These are phyloP conservation scores for Aspergillus cristatus DNA, from an alignment of 495 filamentous ascomycete species.

Conservation along the genomic window DNA sequence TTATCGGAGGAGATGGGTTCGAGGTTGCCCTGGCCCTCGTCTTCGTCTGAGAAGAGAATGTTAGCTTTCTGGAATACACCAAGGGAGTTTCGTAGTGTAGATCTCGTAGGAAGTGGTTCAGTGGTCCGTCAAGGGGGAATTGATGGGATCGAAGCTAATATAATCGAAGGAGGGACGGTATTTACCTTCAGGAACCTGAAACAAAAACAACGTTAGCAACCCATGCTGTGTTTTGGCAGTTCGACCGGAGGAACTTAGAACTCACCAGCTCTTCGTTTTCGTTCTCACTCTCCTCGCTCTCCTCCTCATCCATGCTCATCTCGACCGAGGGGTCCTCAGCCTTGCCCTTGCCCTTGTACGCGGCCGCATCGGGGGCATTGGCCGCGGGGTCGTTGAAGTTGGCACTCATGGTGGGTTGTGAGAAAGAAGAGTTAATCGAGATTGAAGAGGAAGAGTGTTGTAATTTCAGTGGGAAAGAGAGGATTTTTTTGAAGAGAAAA, in stretches of 20 bases:
- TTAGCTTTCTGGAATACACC: slow-evolving; percentile 1
- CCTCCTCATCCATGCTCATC: slow-evolving; percentile 56
- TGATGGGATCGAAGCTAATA: no score
- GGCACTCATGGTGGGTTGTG: slow-evolving; percentile 29
- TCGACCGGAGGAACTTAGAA: not conserved
- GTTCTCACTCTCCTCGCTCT: slow-evolving; percentile 57
- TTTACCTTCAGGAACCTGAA: not conserved
- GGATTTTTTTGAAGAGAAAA: no score
- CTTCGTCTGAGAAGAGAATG: slow-evolving; percentile 33
- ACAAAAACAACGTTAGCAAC: not conserved
- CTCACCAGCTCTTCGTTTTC: slow-evolving; percentile 53
- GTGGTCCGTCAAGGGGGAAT: no score
- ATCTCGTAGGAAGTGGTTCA: no score
- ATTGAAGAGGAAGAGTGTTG: slow-evolving; percentile 2
- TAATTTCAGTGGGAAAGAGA: slow-evolving; percentile 1
- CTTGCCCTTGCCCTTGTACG: slow-evolving; percentile 53
- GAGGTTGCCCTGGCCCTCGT: slow-evolving; percentile 72
- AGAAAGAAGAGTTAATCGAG: slow-evolving; percentile 1
- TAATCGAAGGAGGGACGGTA: not conserved
- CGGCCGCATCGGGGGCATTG: slow-evolving; percentile 28
- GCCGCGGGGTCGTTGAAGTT: slow-evolving; percentile 24
- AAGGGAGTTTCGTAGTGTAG: no score
- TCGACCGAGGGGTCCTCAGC: slow-evolving; percentile 46
- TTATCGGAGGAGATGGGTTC: slow-evolving; percentile 84
- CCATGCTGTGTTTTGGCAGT: not conserved